Evolutionary conservation across 2,329 filamentous ascomycete genomes (phyloP), one percentile per base, ranked within the genome.

Genomic region (Didymella pomorum): DNA sequence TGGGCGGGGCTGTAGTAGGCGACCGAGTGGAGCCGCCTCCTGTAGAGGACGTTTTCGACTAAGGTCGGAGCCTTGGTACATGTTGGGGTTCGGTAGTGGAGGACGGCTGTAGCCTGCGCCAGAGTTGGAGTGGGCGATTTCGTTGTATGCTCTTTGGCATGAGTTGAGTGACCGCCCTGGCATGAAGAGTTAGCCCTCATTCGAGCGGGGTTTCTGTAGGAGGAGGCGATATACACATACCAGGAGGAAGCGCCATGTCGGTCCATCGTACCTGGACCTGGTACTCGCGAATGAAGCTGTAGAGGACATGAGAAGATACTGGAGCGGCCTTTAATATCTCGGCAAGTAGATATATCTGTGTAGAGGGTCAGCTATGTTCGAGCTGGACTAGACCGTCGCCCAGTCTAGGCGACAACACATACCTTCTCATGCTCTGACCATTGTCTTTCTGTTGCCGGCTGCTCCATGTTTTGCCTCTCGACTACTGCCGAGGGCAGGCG

Each of bases 291-390:
- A 84, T 76, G 62, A 81, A 71, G 55, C 78, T 71, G 62, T 80
- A 76, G 55, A 83, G 73, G 43, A 76, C 71, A 61, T 77, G 74
- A 46, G 80, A 78, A 41, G 79, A 74, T 54, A 83, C 74, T 42
- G 76, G 72, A 56, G 78, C 77, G 41, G 75, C 76, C 69, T 83
- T 85, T 64, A 85, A 75, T 62, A 82, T 80, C 69, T 85, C 83
- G 65, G 82, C 79, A 63, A 85, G 78, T 56, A 85, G 71, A 67
- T 79, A 79, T 59, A 76, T 67, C 72, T 67, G 52, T 29, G 37
- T 18, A 51, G 28, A 56, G 23, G 31, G 50, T 56, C 21, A 43
- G 29, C 33, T 25, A 28, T 39, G 42, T 42, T 51, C 48, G 45
- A 37, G 28, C 3, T 16, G 37, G 21, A 50, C 42, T 33, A 16